A percentile compares a stretch with the other conserved stretches of the same genome.
Conservation (phyloP, 2,329 filamentous ascomycete species). For the Lachnellula suecica region DNA sequence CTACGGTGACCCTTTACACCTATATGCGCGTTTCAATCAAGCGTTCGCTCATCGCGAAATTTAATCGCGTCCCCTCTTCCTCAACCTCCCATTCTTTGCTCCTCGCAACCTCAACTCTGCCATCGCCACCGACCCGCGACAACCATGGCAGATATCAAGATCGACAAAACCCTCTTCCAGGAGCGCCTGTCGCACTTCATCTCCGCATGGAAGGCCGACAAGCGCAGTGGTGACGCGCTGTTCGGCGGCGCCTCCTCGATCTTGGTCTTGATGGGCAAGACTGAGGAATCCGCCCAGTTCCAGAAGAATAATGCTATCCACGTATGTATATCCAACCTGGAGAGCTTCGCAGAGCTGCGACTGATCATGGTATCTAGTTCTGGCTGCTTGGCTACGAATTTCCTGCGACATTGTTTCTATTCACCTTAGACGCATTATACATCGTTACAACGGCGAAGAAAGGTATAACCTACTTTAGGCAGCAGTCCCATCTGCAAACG, state of each 20-base stretch:
- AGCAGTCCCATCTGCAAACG: neutral
- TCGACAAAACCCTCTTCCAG: constrained; percentile 91
- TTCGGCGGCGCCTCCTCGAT: constrained; percentile 88
- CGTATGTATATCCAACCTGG: constrained; percentile 54
- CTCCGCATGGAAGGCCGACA: constrained; percentile 94
- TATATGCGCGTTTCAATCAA: no score
- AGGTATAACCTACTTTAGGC: constrained; percentile 52
- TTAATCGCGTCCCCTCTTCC: constrained; percentile 22
- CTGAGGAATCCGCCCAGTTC: constrained; percentile 81
- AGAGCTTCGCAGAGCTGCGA: neutral
- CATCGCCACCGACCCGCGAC: constrained; percentile 20
- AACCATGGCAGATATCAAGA: constrained; percentile 75
- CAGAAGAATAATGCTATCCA: constrained; percentile 97
- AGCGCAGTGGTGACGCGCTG: constrained; percentile 78
- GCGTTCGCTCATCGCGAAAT: constrained; percentile 23
- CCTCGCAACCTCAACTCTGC: constrained; percentile 13
- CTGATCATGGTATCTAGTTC: constrained; percentile 58
- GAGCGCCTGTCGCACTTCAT: constrained; percentile 86
- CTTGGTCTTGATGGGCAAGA: constrained; percentile 90
- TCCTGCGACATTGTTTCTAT: constrained; percentile 88
- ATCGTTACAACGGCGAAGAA: constrained; percentile 97
- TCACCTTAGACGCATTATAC: constrained; percentile 85
- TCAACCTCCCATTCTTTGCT: constrained; percentile 6
- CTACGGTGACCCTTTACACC: no score
- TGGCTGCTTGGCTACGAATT: constrained; percentile 99